phyloP scores from a whole-genome alignment of 768 basidiomycete species.

The Solioccasus polychromus region DNA sequence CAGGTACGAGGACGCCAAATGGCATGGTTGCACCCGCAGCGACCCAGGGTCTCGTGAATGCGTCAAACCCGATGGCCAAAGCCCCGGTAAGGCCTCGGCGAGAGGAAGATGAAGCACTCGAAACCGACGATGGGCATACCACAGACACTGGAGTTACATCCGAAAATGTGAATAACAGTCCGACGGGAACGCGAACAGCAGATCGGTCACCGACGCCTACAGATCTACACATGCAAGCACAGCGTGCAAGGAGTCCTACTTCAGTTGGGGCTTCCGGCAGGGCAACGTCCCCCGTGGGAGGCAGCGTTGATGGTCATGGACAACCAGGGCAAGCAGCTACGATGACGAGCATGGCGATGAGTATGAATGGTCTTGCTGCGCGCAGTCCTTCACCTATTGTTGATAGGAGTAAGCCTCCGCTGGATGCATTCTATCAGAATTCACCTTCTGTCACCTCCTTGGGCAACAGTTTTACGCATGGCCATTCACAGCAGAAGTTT shows the following conservation, averaged over 20 bases:
- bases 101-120: slow-evolving; percentile 38
- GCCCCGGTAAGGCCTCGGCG: slow-evolving; percentile 47
- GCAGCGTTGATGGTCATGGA: slow-evolving; percentile 21
- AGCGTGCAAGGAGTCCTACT: slow-evolving; percentile 58
- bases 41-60: slow-evolving; percentile 9
- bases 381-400: slow-evolving; percentile 59
- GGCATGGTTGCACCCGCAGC: slow-evolving; percentile 14
- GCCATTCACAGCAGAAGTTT: slow-evolving; percentile 31
- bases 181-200: slow-evolving; percentile 28
- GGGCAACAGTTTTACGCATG: slow-evolving; percentile 46
- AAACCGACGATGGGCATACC: slow-evolving; percentile 49
- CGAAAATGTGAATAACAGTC: slow-evolving; percentile 36
- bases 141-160: slow-evolving; percentile 46
- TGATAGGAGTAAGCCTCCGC: slow-evolving; percentile 53
- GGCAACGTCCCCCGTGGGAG: slow-evolving; percentile 57
- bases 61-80: slow-evolving; percentile 41
- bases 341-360: slow-evolving; percentile 55
- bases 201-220: slow-evolving; percentile 56
- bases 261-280: slow-evolving; percentile 41
- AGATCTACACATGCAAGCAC: slow-evolving; percentile 33
- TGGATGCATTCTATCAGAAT: slow-evolving; percentile 57
- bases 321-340: slow-evolving; percentile 36
- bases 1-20: slow-evolving; percentile 36
- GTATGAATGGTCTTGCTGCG: slow-evolving; percentile 45
- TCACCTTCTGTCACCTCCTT: slow-evolving; percentile 41